Evolutionary conservation across 768 basidiomycete genomes (phyloP).

Genomic region (Tricholoma saponaceum): DNA sequence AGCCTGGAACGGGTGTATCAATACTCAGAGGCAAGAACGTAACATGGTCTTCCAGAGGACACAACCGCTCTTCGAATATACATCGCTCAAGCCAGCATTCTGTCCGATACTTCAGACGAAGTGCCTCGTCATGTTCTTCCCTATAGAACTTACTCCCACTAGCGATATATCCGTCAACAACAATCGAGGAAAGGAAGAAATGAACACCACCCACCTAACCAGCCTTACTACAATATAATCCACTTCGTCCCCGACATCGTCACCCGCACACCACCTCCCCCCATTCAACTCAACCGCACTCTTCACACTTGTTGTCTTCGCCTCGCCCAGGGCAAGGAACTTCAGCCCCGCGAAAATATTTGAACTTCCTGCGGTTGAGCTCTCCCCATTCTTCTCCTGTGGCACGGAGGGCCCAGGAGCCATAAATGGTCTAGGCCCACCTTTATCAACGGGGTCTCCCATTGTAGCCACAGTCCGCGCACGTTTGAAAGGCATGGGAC

Average conservation of each 20-base stretch:
- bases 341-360: slow-evolving; percentile 51
- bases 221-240: slow-evolving; percentile 71
- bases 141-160: slow-evolving; percentile 71
- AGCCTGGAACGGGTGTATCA: slow-evolving; percentile 56
- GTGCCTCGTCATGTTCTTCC: slow-evolving; percentile 44
- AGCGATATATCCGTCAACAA: slow-evolving; percentile 1
- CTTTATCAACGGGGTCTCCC: neutral
- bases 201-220: slow-evolving; percentile 49
- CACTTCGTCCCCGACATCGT: slow-evolving; percentile 44
- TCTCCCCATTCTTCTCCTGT: slow-evolving; percentile 14
- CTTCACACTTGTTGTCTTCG: slow-evolving; percentile 51
- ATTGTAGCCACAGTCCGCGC: slow-evolving; percentile 27
- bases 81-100: slow-evolving; percentile 95
- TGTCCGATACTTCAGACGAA: slow-evolving; percentile 65
- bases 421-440: slow-evolving; percentile 10
- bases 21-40: slow-evolving; percentile 66
- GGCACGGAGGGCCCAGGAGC: slow-evolving; percentile 5
- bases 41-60: slow-evolving; percentile 61
- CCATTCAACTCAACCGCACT: slow-evolving; percentile 58
- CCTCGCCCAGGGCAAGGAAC: slow-evolving; percentile 67
- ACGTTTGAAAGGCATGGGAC: slow-evolving; percentile 45
- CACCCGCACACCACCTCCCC: slow-evolving; percentile 40
- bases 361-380: slow-evolving; percentile 14
- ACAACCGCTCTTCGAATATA: slow-evolving; percentile 70
- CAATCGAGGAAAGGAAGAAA: neutral